Evolutionary conservation across 495 filamentous ascomycete species (phyloP).

Genomic region (Talaromyces stipitatus): DNA sequence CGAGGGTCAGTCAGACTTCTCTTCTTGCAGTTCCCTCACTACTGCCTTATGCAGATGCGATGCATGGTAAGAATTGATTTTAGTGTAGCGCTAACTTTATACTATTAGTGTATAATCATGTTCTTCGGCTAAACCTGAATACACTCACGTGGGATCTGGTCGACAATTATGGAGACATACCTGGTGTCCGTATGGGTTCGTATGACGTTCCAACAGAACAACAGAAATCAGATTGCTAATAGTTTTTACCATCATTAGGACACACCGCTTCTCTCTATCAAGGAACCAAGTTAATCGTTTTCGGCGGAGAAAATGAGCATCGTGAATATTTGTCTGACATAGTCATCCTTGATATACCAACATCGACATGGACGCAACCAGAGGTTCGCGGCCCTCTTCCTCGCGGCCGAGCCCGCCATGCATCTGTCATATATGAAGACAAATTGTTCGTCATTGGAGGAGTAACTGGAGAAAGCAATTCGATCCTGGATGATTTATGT

Average conservation of each 20-base stretch:
- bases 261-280: conserved; percentile 95
- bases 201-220: conserved; percentile 6
- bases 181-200: conserved; percentile 94
- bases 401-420: conserved; percentile 84
- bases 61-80: background rate
- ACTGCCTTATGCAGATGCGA: background rate
- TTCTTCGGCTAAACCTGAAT: conserved; percentile 76
- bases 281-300: conserved; percentile 88
- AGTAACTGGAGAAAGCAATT: conserved; percentile 77
- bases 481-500: conserved; percentile 88
- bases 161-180: conserved; percentile 98
- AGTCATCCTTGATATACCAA: conserved; percentile 90
- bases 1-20: conserved; percentile 49
- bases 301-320: conserved; percentile 97
- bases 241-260: conserved; percentile 41
- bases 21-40: background rate
- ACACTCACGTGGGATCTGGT: conserved; percentile 89
- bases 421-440: conserved; percentile 89
- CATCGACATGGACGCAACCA: conserved; percentile 89
- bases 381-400: conserved; percentile 75
- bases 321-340: conserved; percentile 91
- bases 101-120: conserved; percentile 86
- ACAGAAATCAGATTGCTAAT: background rate
- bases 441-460: conserved; percentile 93
- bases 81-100: conserved; percentile 5